phyloP scores from a whole-genome alignment of 1,284 basidiomycete genomes.

The Schizophyllum amplum region DNA sequence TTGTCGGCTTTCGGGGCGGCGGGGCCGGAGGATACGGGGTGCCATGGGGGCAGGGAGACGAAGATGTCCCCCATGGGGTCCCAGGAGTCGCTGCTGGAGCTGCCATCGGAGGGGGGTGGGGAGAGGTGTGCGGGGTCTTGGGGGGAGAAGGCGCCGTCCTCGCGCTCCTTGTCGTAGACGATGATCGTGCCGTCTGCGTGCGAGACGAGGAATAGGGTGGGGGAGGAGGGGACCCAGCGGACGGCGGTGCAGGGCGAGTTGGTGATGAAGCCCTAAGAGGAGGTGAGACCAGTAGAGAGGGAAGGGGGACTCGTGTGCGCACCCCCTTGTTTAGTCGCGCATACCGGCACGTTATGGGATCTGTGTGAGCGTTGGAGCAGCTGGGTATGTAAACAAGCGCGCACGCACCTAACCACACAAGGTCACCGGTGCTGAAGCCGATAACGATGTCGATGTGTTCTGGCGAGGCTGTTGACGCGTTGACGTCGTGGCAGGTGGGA shows the following conservation, averaged over 20 bases:
- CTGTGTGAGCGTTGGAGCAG: slow-evolving; percentile 27
- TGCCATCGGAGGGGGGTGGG: slow-evolving; percentile 11
- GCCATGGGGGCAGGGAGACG: slow-evolving; percentile 79
- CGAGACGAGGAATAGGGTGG: slow-evolving; percentile 83
- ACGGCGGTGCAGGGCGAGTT: slow-evolving; percentile 77
- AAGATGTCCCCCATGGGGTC: slow-evolving; percentile 68
- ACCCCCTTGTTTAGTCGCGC: slow-evolving; percentile 88
- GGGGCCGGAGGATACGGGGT: slow-evolving; percentile 44
- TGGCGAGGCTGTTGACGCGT: slow-evolving; percentile 65
- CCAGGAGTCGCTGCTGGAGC: slow-evolving; percentile 40
- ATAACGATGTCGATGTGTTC: slow-evolving; percentile 86
- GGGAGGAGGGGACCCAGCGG: slow-evolving; percentile 83
- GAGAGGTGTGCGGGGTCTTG: slow-evolving; percentile 34
- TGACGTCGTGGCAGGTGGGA: slow-evolving; percentile 89
- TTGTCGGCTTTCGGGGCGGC: slow-evolving; percentile 15
- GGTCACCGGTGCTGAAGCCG: slow-evolving; percentile 88
- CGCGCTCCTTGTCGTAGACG: slow-evolving; percentile 84
- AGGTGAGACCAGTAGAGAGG: slow-evolving; percentile 14
- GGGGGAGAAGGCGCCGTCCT: slow-evolving; percentile 69
- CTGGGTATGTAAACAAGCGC: not conserved
- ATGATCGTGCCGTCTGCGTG: slow-evolving; percentile 87
- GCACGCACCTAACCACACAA: slow-evolving; percentile 80
- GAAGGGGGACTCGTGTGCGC: slow-evolving; percentile 17
- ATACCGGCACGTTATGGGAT: slow-evolving; percentile 81
- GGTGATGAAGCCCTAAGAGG: slow-evolving; percentile 65